Conservation (phyloP, 2,329 filamentous ascomycete genomes). For the Nemania sp. region DNA sequence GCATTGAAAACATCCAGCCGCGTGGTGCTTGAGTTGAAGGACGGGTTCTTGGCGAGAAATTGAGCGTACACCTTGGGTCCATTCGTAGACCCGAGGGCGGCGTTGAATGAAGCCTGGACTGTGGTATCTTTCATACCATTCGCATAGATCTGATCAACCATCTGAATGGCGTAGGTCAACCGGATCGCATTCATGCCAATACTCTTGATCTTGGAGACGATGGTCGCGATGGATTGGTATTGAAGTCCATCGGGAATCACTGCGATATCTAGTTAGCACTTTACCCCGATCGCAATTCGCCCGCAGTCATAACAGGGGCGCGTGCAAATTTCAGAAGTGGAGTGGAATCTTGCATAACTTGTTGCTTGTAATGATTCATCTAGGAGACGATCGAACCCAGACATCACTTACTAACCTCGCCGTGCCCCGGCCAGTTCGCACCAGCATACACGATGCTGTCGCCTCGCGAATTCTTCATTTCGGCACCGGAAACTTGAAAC, state of each 20-base stretch:
- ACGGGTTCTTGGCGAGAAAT: conserved; percentile 61
- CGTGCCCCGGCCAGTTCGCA: conserved; percentile 65
- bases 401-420: conserved; percentile 51
- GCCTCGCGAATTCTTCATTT: conserved; percentile 49
- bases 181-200: conserved; percentile 67
- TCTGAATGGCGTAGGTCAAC: conserved; percentile 66
- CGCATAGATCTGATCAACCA: conserved; percentile 62
- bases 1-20: conserved; percentile 59
- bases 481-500: conserved; percentile 47
- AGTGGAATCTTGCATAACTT: not conserved
- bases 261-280: conserved; percentile 6
- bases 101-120: conserved; percentile 50
- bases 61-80: conserved; percentile 55
- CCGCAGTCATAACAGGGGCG: not conserved
- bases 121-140: conserved; percentile 53
- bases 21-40: conserved; percentile 58
- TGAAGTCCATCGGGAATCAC: conserved; percentile 68
- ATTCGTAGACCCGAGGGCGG: conserved; percentile 55
- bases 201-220: conserved; percentile 61
- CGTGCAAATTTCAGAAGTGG: too few species aligned
- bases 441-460: conserved; percentile 56
- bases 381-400: not conserved
- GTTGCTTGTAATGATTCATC: not conserved
- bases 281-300: not conserved
- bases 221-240: conserved; percentile 59